Evolutionary conservation across 2,329 filamentous ascomycete genomes (phyloP).

Genomic region (Onygenales sp.): DNA sequence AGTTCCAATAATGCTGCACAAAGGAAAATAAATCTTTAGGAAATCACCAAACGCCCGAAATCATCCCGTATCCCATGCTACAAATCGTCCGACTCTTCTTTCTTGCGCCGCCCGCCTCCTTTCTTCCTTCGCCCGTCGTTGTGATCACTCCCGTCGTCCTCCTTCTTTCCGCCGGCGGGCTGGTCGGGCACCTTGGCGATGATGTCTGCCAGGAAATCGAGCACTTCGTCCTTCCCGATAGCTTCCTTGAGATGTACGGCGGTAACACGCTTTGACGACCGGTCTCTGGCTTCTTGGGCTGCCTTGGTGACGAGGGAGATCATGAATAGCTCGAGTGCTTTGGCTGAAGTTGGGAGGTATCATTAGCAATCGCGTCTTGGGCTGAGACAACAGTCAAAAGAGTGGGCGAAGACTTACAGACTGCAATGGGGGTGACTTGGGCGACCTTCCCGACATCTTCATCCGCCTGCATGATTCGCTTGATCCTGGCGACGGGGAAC

Average conservation of each 20-base stretch:
- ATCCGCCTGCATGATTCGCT: slow-evolving; percentile 98
- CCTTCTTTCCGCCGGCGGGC: slow-evolving; percentile 32
- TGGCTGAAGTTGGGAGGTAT: slow-evolving; percentile 45
- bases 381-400: slow-evolving; percentile 5
- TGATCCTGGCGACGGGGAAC: slow-evolving; percentile 94
- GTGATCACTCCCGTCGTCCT: slow-evolving; percentile 38
- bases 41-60: not conserved
- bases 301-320: slow-evolving; percentile 84
- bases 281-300: slow-evolving; percentile 70
- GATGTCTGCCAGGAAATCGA: slow-evolving; percentile 89
- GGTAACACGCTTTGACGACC: slow-evolving; percentile 80
- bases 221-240: slow-evolving; percentile 77
- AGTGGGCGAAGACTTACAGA: slow-evolving; percentile 45
- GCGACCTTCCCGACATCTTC: slow-evolving; percentile 98
- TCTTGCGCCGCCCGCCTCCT: slow-evolving; percentile 30
- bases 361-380: slow-evolving; percentile 9
- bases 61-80: not conserved
- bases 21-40: not conserved
- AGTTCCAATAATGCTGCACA: slow-evolving; percentile 3
- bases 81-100: slow-evolving; percentile 29
- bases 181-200: slow-evolving; percentile 72
- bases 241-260: slow-evolving; percentile 87
- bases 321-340: slow-evolving; percentile 97
- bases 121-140: slow-evolving; percentile 39
- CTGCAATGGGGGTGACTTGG: slow-evolving; percentile 91